Evolutionary conservation across 352 stramenopile species (phyloP), one percentile per base, ranked within the genome.

Genomic region (Globisporangium orthogonon): DNA sequence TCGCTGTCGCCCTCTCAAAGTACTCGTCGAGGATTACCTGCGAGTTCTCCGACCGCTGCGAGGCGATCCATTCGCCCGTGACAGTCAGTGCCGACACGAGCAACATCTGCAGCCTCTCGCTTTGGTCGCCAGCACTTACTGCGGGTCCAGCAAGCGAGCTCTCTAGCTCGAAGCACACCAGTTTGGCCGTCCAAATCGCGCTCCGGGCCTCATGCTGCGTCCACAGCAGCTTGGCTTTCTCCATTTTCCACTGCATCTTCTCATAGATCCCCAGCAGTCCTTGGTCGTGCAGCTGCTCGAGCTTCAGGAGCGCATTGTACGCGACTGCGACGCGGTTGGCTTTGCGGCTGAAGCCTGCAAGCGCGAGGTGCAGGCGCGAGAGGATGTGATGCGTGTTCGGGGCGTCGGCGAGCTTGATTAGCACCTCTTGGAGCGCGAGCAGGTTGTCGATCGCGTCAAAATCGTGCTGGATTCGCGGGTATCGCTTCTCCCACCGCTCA

Each of bases 21-120:
- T 95, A 98, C 0, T 89, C 78, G n/a, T 96, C 83, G 2, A 98
- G 71, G 70, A 98, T 96, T n/a, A 84, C 70, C 69, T 89, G 79
- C 7, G 86, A 95, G 65, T 83, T 88, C 60, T 98, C 91, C 1
- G 94, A 92, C 53, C 94, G 92, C 62, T 98, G 89, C 55, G 89
- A 88, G 18, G 88, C 86, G 64, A 98, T 89, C 95, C 94, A 98
- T 48, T 90, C 87, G 15, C 94, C 93, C 45, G 89, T 96, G 7
- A 82, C 73, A 3, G 83, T 91, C 29, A 95, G 58, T 5, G 76
- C 76, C 30, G 77, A 65, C 3, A 90, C 74, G 23, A 79, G 78
- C 5, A 91, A 53, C 50, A 91, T 71, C 50, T 76, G 64, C 28
- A 93, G 62, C 17, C 7, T 40, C 29, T 66, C 58, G 11, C 37